Conservation (phyloP, 495 filamentous ascomycete genomes). For the Talaromyces trachyspermus region DNA sequence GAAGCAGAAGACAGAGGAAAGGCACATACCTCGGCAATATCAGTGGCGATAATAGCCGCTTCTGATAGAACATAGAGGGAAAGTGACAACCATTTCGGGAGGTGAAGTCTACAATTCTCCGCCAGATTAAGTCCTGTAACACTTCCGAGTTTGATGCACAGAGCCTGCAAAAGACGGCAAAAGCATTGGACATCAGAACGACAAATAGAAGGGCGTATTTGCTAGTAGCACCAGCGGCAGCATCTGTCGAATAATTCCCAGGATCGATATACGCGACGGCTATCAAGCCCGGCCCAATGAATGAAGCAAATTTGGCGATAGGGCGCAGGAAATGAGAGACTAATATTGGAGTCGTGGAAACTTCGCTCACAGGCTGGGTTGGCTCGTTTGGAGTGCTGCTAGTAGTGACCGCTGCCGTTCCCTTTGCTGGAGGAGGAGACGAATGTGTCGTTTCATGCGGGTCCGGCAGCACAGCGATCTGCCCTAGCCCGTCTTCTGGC, state of each 20-base stretch:
- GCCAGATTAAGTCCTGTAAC: conserved; percentile 79
- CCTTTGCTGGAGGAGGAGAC: neutral
- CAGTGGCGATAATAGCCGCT: conserved; percentile 76
- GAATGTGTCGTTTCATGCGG: neutral
- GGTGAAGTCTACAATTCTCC: conserved; percentile 66
- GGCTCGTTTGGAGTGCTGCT: neutral
- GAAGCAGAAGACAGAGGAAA: neutral
- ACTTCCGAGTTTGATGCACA: conserved; percentile 79
- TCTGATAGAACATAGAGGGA: conserved; percentile 69
- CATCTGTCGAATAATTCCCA: conserved; percentile 81
- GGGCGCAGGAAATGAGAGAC: conserved; percentile 4
- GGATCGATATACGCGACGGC: conserved; percentile 77
- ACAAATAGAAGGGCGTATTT: conserved; percentile 69
- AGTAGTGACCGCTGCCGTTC: neutral
- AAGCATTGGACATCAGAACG: conserved; percentile 73
- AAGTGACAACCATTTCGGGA: conserved; percentile 71
- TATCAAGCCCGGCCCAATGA: conserved; percentile 82
- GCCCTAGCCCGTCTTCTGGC: neutral
- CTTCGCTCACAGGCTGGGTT: neutral
- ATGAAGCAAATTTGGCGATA: conserved; percentile 60
- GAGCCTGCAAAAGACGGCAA: conserved; percentile 78
- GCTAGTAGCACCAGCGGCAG: conserved; percentile 61
- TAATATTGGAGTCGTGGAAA: neutral
- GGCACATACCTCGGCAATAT: conserved; percentile 68
- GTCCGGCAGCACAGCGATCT: neutral